Percentiles rank a stretch among this genome's conserved stretches.
Conservation (phyloP, 176 grass and related monocot genomes). For the Thinopyrum elongatum region DNA sequence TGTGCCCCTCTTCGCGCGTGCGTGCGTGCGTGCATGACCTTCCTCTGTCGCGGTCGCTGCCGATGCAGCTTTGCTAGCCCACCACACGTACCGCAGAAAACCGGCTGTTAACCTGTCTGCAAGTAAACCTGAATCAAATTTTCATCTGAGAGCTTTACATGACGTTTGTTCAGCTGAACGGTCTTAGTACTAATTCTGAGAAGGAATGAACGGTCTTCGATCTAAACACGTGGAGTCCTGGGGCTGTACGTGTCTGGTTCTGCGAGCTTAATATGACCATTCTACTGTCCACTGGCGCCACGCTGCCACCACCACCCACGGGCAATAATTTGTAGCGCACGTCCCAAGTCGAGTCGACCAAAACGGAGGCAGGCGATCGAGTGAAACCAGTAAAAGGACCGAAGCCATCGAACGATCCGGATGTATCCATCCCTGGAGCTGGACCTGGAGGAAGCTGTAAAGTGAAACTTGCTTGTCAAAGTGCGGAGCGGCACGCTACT, state of each 20-base stretch:
- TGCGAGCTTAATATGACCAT: not conserved
- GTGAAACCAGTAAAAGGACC: not conserved
- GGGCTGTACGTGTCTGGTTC: not conserved
- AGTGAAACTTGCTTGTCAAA: not conserved
- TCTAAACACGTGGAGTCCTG: not conserved
- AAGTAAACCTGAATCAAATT: not conserved
- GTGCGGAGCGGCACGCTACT: not conserved
- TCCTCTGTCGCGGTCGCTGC: not conserved
- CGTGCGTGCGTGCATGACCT: not conserved
- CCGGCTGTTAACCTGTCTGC: not conserved
- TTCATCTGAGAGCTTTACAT: no score
- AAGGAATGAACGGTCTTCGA: not conserved
- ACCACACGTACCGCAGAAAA: not conserved
- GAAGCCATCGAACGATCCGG: not conserved
- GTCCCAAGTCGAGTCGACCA: not conserved
- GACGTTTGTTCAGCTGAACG: no score
- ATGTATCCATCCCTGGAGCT: not conserved
- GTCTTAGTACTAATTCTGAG: no score
- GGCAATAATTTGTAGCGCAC: not conserved
- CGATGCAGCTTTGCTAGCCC: not conserved
- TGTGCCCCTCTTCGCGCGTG: constrained; percentile 14
- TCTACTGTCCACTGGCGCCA: not conserved
- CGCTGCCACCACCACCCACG: not conserved
- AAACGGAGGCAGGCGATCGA: not conserved
- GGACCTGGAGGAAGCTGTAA: constrained; percentile 22